phyloP scores from a whole-genome alignment of 768 basidiomycete species.

The Calocera cornea region DNA sequence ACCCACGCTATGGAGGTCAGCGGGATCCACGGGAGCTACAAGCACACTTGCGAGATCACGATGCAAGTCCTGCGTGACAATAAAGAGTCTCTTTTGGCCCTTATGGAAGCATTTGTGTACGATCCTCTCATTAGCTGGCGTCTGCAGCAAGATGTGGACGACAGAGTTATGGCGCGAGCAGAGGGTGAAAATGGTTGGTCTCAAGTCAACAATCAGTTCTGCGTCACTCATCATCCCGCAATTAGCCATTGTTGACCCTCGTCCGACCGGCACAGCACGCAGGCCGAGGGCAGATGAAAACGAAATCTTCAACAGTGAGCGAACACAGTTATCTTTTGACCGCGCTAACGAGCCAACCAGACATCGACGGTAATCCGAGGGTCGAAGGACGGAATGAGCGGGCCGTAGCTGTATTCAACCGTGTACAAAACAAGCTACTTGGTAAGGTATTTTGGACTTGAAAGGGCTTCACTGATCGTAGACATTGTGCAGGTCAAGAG shows the following conservation, averaged over 20 bases:
- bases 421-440: conserved; percentile 89
- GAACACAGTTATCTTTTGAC: not conserved
- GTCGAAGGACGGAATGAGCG: conserved; percentile 84
- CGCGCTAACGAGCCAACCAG: conserved; percentile 17
- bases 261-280: conserved; percentile 49
- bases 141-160: conserved; percentile 67
- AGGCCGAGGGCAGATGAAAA: conserved; percentile 85
- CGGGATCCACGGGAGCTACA: conserved; percentile 95
- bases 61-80: conserved; percentile 94
- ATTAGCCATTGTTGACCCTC: conserved; percentile 30
- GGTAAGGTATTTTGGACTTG: conserved; percentile 36
- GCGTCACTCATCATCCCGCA: too few relatives aligned
- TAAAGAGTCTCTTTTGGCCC: conserved; percentile 98
- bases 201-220: too few relatives aligned
- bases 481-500: conserved; percentile 53
- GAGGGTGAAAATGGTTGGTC: conserved; percentile 40
- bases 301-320: conserved; percentile 77
- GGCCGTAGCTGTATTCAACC: conserved; percentile 82
- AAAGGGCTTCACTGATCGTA: not conserved
- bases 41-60: conserved; percentile 87
- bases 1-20: conserved; percentile 99
- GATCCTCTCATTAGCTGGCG: conserved; percentile 98
- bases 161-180: conserved; percentile 23
- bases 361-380: conserved; percentile 38
- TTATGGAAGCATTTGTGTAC: conserved; percentile 95